phyloP scores from a whole-genome alignment of 257 asterid species.

The Solanum stenotomum region DNA sequence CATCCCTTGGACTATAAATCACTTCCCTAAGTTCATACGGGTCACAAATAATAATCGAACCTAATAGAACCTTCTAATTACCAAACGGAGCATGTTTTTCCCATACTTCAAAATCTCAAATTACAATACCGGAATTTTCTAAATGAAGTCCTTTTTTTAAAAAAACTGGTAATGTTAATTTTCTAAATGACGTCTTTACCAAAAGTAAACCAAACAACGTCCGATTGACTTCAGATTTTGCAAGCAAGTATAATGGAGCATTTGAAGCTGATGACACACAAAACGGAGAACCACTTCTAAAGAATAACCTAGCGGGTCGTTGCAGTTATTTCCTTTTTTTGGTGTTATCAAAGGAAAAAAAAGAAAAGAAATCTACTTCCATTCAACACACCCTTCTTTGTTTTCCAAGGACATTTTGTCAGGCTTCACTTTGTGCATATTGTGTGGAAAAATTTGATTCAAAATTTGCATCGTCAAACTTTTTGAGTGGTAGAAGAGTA shows the following conservation, averaged over 20 bases:
- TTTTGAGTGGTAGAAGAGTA: not conserved
- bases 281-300: not conserved
- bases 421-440: not conserved
- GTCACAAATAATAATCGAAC: not conserved
- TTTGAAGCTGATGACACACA: not conserved
- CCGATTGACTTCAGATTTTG: not conserved
- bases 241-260: not conserved
- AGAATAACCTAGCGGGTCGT: not conserved
- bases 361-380: not conserved
- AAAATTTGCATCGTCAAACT: not conserved
- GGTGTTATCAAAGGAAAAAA: not conserved
- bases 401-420: not conserved
- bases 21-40: not conserved
- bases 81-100: not conserved
- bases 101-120: not conserved
- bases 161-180: not conserved
- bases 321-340: conserved; percentile 1
- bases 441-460: not conserved
- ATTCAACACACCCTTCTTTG: not conserved
- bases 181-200: not conserved
- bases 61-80: not conserved
- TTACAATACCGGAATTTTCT: not conserved
- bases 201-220: not conserved
- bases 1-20: not conserved
- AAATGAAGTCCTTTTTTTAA: not conserved